phyloP scores from a whole-genome alignment of 2,329 filamentous ascomycete species.

The Gnomoniopsis sp. region DNA sequence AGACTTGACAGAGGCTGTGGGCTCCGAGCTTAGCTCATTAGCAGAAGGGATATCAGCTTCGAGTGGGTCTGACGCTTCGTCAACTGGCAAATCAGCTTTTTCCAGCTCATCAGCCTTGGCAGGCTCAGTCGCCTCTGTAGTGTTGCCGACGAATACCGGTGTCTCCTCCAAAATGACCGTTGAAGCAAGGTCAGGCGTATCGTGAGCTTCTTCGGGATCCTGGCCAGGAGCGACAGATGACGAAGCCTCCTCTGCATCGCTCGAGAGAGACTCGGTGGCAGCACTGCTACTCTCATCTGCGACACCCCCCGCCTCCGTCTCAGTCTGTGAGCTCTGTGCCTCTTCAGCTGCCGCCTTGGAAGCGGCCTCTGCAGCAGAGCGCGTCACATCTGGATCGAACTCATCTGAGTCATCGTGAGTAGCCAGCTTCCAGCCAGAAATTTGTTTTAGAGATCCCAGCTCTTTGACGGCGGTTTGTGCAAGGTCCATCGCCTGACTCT shows the following conservation, averaged over 20 bases:
- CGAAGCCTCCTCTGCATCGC: constrained; percentile 10
- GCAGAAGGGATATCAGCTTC: constrained; percentile 13
- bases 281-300: constrained; percentile 18
- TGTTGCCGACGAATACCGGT: constrained; percentile 27
- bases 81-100: constrained; percentile 18
- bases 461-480: constrained; percentile 79
- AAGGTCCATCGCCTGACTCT: constrained; percentile 75
- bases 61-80: constrained; percentile 18
- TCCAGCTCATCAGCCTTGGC: constrained; percentile 21
- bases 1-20: constrained; percentile 38
- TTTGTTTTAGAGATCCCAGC: constrained; percentile 75
- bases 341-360: constrained; percentile 32
- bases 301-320: constrained; percentile 20
- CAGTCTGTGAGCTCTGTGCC: constrained; percentile 28
- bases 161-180: constrained; percentile 30
- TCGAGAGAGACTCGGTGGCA: neutral
- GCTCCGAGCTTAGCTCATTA: constrained; percentile 20
- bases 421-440: constrained; percentile 78
- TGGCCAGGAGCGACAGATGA: constrained; percentile 15
- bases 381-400: constrained; percentile 68
- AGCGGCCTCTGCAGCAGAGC: constrained; percentile 48
- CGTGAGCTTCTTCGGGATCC: constrained; percentile 4
- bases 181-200: constrained; percentile 16
- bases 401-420: constrained; percentile 72
- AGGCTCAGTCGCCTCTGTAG: constrained; percentile 22